Percentiles rank a stretch among this genome's conserved stretches.
Evolutionary conservation across 139 green algal species (phyloP).

Genomic region (Tetradesmus obliquus): DNA sequence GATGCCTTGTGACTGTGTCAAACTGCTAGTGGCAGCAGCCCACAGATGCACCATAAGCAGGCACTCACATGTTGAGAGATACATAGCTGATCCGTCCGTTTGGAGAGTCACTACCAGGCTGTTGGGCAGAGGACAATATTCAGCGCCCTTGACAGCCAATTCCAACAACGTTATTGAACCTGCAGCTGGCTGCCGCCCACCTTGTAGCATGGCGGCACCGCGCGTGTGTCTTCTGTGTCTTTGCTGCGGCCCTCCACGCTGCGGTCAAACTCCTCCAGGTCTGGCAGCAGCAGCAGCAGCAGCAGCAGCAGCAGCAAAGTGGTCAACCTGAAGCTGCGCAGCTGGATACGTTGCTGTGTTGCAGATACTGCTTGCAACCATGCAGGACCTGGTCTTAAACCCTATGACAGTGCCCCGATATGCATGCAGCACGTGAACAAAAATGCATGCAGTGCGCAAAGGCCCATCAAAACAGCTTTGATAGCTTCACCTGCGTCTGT

Average conservation of each 20-base stretch:
- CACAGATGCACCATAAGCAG: not conserved
- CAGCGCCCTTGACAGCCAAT: not conserved
- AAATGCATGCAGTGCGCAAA: no score
- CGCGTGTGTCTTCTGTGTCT: constrained; percentile 36
- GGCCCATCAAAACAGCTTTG: no score
- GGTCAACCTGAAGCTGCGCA: no score
- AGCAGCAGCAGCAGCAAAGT: not conserved
- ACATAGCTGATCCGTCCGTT: no score
- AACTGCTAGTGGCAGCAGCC: not conserved
- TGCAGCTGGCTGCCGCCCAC: not conserved
- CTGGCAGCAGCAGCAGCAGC: not conserved
- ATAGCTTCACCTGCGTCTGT: not conserved
- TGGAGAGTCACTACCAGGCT: not conserved
- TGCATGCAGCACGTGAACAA: no score
- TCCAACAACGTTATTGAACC: not conserved
- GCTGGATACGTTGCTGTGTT: no score
- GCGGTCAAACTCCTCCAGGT: constrained; percentile 17
- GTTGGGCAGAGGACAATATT: not conserved
- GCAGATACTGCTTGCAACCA: no score
- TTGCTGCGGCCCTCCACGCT: not conserved
- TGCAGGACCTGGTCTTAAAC: no score
- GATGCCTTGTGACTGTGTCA: not conserved
- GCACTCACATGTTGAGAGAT: not conserved
- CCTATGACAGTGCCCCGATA: no score
- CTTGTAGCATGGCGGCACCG: constrained; percentile 58